phyloP scores from a whole-genome alignment of 805 yeast genomes.

The Nakazawaea ishiwadae region DNA sequence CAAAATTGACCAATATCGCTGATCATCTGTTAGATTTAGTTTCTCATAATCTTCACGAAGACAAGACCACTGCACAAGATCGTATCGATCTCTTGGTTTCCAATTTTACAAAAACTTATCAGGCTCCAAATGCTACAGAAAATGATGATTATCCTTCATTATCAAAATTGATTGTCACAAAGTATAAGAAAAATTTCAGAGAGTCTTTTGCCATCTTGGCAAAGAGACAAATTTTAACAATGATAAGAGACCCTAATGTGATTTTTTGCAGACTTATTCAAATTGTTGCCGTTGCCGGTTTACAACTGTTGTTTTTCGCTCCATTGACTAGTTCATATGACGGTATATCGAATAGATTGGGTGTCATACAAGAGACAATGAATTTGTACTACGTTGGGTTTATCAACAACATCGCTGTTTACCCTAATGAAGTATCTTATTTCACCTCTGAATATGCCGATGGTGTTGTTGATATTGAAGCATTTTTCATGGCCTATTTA shows the following conservation, averaged over 20 bases:
- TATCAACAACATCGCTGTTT: conserved; percentile 61
- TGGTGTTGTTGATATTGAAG: conserved; percentile 54
- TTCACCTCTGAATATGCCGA: conserved; percentile 70
- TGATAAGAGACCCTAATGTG: conserved; percentile 51
- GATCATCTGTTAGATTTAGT: conserved; percentile 71
- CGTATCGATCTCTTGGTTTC: neutral
- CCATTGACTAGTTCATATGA: conserved; percentile 43
- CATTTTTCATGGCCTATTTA: conserved; percentile 52
- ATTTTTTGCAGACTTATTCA: conserved; percentile 62
- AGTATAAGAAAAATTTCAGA: conserved; percentile 2
- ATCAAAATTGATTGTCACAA: conserved; percentile 1
- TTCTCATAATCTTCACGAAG: conserved; percentile 36
- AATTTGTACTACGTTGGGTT: conserved; percentile 68
- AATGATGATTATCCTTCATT: conserved; percentile 3
- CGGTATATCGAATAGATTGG: conserved; percentile 66
- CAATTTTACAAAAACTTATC: neutral
- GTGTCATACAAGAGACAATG: conserved; percentile 55
- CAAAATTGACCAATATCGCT: conserved; percentile 62
- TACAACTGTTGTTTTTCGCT: conserved; percentile 65
- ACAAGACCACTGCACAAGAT: neutral
- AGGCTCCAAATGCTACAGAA: neutral
- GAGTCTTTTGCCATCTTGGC: conserved; percentile 3
- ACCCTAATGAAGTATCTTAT: conserved; percentile 59
- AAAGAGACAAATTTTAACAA: conserved; percentile 40
- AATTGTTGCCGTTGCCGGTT: conserved; percentile 55